Percentiles rank a stretch among this genome's conserved stretches.
Conservation (phyloP, 768 basidiomycete species). For the Suillus spraguei region DNA sequence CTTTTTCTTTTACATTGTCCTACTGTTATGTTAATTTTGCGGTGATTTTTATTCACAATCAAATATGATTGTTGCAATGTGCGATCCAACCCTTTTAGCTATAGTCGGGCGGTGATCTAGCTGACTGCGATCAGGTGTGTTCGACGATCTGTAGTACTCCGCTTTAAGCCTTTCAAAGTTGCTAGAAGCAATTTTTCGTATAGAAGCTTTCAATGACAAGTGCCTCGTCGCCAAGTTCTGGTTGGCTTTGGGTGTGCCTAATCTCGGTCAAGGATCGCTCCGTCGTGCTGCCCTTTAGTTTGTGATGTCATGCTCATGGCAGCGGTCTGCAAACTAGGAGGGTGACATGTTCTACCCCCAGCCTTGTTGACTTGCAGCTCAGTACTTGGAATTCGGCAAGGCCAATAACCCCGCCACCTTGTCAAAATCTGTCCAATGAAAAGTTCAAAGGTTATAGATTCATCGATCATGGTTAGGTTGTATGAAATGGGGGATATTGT, state of each 20-base stretch:
- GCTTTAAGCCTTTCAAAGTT: too few species aligned
- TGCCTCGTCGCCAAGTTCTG: neutral
- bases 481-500: neutral
- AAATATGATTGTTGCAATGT: neutral
- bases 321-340: neutral
- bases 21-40: neutral
- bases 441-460: neutral
- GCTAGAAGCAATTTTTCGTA: too few species aligned
- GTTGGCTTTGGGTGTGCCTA: neutral
- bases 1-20: neutral
- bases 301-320: neutral
- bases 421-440: neutral
- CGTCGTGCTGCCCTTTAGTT: neutral
- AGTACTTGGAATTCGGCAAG: conserved; percentile 18
- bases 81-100: neutral
- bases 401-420: conserved; percentile 12
- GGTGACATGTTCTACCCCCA: neutral
- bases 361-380: neutral
- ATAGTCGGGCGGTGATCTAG: neutral
- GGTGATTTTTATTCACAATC: neutral
- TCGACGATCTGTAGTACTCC: neutral
- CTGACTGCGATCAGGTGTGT: neutral
- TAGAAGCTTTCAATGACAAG: neutral
- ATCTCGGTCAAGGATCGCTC: neutral
- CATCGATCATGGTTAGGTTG: neutral